Percentiles rank a stretch among this genome's conserved stretches.
Evolutionary conservation across 2,329 filamentous ascomycete species (phyloP).

Genomic region (Rasamsonia emersonii): DNA sequence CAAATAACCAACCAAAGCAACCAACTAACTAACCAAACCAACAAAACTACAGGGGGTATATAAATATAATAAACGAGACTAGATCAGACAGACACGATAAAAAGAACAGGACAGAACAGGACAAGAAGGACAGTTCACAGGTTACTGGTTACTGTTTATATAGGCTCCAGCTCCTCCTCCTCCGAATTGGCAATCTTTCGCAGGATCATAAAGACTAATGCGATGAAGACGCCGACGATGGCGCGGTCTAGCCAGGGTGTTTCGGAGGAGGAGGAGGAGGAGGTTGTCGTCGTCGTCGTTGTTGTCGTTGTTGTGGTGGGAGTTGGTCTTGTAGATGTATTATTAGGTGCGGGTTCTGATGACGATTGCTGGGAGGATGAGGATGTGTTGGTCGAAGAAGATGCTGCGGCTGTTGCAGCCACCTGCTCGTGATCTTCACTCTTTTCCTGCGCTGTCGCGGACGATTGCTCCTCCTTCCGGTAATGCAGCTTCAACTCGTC

Average conservation of each 20-base stretch:
- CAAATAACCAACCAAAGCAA: too few relatives aligned
- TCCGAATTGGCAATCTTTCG: slow-evolving; percentile 32
- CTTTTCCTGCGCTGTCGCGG: background rate
- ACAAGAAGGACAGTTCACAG: background rate
- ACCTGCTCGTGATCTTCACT: background rate
- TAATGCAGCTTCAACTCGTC: slow-evolving; percentile 57
- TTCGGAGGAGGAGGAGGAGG: slow-evolving; percentile 28
- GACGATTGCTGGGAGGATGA: slow-evolving; percentile 1
- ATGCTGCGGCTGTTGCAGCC: slow-evolving; percentile 3
- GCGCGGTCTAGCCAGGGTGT: slow-evolving; percentile 72
- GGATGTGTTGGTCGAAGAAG: background rate
- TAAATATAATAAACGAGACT: too few relatives aligned
- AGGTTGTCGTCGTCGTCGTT: slow-evolving; percentile 1
- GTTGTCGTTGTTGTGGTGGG: slow-evolving; percentile 36
- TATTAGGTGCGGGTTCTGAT: slow-evolving; percentile 7
- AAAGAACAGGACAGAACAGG: background rate
- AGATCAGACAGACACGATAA: too few relatives aligned
- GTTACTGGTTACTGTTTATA: background rate
- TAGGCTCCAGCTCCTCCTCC: slow-evolving; percentile 7
- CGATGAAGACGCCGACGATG: slow-evolving; percentile 63
- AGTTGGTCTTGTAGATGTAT: slow-evolving; percentile 8
- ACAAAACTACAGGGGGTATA: too few relatives aligned
- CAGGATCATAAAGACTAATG: slow-evolving; percentile 61
- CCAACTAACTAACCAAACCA: too few relatives aligned
- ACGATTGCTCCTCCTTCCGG: slow-evolving; percentile 36